phyloP scores from a whole-genome alignment of 106 monocot genomes.

The Phalaenopsis equestris region DNA sequence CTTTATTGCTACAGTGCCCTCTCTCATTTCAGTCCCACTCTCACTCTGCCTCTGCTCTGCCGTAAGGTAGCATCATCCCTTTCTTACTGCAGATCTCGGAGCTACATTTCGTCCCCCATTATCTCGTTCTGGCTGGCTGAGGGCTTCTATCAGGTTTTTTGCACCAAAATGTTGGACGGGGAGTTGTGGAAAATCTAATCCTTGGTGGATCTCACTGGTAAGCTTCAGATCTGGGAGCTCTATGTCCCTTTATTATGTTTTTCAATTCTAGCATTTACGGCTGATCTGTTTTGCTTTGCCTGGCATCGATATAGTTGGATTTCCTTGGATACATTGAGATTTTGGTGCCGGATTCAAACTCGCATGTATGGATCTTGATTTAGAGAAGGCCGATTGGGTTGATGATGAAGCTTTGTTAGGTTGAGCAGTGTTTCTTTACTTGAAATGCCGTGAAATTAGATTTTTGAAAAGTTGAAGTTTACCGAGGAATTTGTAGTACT shows the following conservation, averaged over 20 bases:
- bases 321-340: background rate
- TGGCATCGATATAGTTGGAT: background rate
- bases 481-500: background rate
- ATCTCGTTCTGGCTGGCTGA: background rate
- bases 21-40: background rate
- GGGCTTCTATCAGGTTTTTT: background rate
- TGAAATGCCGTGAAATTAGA: background rate
- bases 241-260: background rate
- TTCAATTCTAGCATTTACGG: background rate
- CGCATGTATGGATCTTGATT: background rate
- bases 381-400: background rate
- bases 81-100: background rate
- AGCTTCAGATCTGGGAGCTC: constrained; percentile 8
- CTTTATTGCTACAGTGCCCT: background rate
- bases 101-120: background rate
- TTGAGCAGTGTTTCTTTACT: background rate
- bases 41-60: background rate
- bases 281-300: background rate
- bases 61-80: too few relatives aligned
- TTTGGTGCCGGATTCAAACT: background rate
- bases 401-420: background rate
- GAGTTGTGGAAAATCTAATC: background rate
- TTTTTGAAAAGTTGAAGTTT: background rate
- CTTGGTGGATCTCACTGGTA: constrained; percentile 9
- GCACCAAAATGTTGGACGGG: background rate